phyloP scores from a whole-genome alignment of 1,139 yeast genomes.

The Sugiyamaella pinicola region DNA sequence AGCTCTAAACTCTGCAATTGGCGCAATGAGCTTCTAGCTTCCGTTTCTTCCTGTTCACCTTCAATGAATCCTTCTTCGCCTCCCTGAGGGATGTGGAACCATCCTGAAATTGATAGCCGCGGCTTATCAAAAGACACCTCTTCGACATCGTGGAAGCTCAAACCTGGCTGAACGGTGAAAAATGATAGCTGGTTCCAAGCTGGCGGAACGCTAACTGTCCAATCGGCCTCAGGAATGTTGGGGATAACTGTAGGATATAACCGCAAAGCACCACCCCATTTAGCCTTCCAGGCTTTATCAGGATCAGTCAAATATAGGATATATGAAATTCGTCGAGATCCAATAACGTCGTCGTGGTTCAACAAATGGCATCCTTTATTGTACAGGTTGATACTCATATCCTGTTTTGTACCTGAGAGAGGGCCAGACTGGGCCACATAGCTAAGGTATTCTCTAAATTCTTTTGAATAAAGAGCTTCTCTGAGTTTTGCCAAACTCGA shows the following conservation, averaged over 20 bases:
- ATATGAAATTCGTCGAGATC: constrained; percentile 89
- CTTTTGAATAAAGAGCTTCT: constrained; percentile 82
- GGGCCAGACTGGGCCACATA: constrained; percentile 85
- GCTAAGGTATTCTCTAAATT: constrained; percentile 82
- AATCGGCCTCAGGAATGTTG: constrained; percentile 86
- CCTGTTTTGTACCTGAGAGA: constrained; percentile 84
- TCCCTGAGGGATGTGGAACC: constrained; percentile 96
- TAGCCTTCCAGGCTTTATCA: constrained; percentile 79
- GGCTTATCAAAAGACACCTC: constrained; percentile 91
- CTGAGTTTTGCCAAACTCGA: constrained; percentile 76
- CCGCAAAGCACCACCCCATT: constrained; percentile 90
- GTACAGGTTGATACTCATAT: constrained; percentile 89
- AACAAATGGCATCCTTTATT: constrained; percentile 90
- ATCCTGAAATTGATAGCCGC: constrained; percentile 90
- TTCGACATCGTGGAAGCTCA: constrained; percentile 96
- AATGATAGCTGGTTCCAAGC: constrained; percentile 96
- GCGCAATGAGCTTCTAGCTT: constrained; percentile 75
- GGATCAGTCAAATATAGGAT: constrained; percentile 93
- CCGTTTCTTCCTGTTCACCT: constrained; percentile 78
- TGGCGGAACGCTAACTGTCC: constrained; percentile 70
- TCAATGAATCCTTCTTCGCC: constrained; percentile 81
- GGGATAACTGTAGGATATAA: constrained; percentile 84
- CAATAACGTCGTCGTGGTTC: constrained; percentile 97
- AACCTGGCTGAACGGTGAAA: constrained; percentile 94
- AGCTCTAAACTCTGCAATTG: constrained; percentile 76